Conservation (phyloP, 2,329 filamentous ascomycete species). For the Diaporthe citriasiana region DNA sequence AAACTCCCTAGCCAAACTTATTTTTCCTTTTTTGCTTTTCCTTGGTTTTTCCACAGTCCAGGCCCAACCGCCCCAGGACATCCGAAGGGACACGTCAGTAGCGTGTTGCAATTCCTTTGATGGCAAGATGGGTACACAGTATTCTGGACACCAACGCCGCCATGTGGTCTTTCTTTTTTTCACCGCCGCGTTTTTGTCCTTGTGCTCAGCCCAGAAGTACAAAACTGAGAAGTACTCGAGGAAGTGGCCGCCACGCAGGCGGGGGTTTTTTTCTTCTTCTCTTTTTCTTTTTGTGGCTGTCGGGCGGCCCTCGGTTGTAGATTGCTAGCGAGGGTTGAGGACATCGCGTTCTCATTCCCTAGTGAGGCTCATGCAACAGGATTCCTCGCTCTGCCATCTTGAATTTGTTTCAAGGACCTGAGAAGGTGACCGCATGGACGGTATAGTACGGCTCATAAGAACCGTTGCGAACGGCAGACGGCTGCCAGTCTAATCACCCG, state of each 20-base stretch:
- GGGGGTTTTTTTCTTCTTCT: too few relatives aligned
- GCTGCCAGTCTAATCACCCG: neutral
- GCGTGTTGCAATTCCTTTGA: constrained; percentile 6
- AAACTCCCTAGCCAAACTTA: constrained; percentile 30
- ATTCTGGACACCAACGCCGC: neutral
- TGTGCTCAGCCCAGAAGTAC: neutral
- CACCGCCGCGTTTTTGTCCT: constrained; percentile 12
- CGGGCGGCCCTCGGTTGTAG: neutral
- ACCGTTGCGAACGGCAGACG: constrained; percentile 16
- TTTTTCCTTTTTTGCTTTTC: constrained; percentile 34
- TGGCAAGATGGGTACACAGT: too few relatives aligned
- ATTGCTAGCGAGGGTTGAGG: neutral
- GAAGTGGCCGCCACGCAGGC: constrained; percentile 8
- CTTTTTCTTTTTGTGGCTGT: constrained; percentile 3
- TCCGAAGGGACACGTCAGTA: constrained; percentile 28
- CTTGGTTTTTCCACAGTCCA: constrained; percentile 6
- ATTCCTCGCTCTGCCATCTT: constrained; percentile 7
- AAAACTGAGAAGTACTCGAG: neutral
- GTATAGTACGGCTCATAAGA: constrained; percentile 21
- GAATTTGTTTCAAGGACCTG: constrained; percentile 15
- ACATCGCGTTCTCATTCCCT: neutral
- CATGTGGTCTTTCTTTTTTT: constrained; percentile 14
- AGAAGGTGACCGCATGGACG: constrained; percentile 23
- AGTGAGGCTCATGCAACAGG: neutral
- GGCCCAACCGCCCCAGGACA: constrained; percentile 8